A percentile compares a stretch with the other conserved stretches of the same genome.
Evolutionary conservation across 1,139 yeast genomes (phyloP).

Genomic region (Blastobotrys arbuscula): DNA sequence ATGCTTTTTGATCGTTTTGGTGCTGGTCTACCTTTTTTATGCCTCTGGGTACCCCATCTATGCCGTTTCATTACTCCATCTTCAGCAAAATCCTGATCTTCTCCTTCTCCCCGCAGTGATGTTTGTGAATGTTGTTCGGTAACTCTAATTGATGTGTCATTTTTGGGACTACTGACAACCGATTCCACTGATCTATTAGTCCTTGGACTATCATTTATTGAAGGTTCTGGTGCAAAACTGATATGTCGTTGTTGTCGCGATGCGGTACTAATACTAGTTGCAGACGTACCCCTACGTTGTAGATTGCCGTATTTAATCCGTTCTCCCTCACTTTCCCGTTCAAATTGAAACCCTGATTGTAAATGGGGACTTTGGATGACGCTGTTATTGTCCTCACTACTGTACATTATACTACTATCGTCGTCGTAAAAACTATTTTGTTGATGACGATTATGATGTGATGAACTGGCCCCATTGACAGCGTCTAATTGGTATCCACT

Average conservation of each 20-base stretch:
- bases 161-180: neutral
- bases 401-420: neutral
- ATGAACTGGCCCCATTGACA: neutral
- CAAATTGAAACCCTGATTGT: constrained; percentile 3
- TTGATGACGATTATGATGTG: no score
- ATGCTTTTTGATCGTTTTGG: constrained; percentile 28
- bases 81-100: neutral
- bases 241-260: constrained; percentile 14
- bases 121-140: neutral
- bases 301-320: neutral
- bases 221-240: constrained; percentile 14
- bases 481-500: constrained; percentile 17
- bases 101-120: neutral
- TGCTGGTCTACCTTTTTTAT: constrained; percentile 64
- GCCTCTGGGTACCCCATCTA: constrained; percentile 89
- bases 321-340: neutral
- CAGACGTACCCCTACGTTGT: neutral
- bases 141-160: neutral
- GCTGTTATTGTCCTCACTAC: neutral
- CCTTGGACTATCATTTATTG: constrained; percentile 1
- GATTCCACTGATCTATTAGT: neutral
- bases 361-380: neutral
- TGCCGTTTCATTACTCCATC: constrained; percentile 54
- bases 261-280: neutral
- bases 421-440: no score